phyloP scores from a whole-genome alignment of 2,329 filamentous ascomycete genomes.

The Trichophyton simii region DNA sequence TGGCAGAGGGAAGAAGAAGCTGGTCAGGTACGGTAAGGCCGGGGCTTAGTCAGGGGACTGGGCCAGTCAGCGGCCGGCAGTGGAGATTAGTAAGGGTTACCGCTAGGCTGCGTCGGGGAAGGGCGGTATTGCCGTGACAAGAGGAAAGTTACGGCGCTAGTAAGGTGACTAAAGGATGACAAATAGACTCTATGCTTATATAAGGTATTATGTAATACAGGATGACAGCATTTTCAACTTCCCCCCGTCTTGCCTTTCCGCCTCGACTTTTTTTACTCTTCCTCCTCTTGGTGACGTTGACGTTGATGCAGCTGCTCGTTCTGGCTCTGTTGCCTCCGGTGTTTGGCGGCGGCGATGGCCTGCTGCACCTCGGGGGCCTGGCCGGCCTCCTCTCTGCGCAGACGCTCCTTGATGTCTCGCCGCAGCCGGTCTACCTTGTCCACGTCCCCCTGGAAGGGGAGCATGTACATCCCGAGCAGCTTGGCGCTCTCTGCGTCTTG shows the following conservation, averaged over 20 bases:
- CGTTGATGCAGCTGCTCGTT: background rate
- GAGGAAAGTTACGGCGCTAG: background rate
- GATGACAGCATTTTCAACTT: background rate
- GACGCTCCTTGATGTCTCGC: slow-evolving; percentile 67
- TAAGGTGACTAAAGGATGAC: background rate
- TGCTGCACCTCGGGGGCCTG: slow-evolving; percentile 70
- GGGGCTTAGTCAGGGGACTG: too few species aligned
- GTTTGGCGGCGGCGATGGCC: slow-evolving; percentile 48
- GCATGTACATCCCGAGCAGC: slow-evolving; percentile 64
- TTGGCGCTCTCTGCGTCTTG: slow-evolving; percentile 58
- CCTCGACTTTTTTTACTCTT: background rate
- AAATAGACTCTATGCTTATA: background rate
- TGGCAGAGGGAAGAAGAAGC: too few species aligned
- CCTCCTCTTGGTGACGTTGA: background rate
- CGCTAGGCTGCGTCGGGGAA: background rate
- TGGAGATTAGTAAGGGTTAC: background rate
- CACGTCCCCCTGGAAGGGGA: slow-evolving; percentile 65
- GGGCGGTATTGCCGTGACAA: background rate
- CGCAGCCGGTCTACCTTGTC: slow-evolving; percentile 52
- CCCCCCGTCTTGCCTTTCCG: background rate
- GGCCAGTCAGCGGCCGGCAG: background rate
- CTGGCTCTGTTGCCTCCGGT: background rate
- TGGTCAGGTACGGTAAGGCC: too few species aligned
- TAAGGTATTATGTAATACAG: background rate
- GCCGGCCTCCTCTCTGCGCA: slow-evolving; percentile 74